phyloP scores from a whole-genome alignment of 352 stramenopile genomes.

The Phytophthora citrophthora region DNA sequence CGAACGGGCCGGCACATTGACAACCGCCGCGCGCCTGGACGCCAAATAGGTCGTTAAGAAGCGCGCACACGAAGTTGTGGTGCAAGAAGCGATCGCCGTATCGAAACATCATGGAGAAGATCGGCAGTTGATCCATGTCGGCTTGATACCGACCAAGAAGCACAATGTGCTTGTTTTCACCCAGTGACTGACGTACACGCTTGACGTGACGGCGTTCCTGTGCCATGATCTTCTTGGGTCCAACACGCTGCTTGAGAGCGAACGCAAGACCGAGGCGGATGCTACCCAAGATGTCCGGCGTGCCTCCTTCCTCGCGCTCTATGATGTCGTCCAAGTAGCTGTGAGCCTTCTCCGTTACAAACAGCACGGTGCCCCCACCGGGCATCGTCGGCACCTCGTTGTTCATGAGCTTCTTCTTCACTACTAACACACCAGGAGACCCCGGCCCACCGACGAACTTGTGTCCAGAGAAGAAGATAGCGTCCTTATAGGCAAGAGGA shows the following conservation, averaged over 20 bases:
- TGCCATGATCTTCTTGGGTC: slow-evolving; percentile 52
- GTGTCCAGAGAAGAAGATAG: slow-evolving; percentile 96
- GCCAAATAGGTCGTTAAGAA: slow-evolving; percentile 98
- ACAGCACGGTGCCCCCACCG: slow-evolving; percentile 62
- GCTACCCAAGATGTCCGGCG: slow-evolving; percentile 94
- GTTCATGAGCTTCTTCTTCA: slow-evolving; percentile 91
- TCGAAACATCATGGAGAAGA: slow-evolving; percentile 96
- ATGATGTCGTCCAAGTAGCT: slow-evolving; percentile 77
- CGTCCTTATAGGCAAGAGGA: slow-evolving; percentile 84
- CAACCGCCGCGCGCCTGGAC: slow-evolving; percentile 78
- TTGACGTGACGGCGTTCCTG: slow-evolving; percentile 51
- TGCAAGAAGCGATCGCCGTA: slow-evolving; percentile 94
- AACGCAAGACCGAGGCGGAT: slow-evolving; percentile 94
- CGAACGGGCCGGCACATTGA: slow-evolving; percentile 95
- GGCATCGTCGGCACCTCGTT: slow-evolving; percentile 67
- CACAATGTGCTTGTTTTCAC: slow-evolving; percentile 72
- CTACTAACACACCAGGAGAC: slow-evolving; percentile 93
- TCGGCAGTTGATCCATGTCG: slow-evolving; percentile 71
- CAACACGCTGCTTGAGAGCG: slow-evolving; percentile 88
- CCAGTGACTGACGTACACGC: slow-evolving; percentile 50
- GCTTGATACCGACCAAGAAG: slow-evolving; percentile 78
- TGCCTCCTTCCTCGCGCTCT: slow-evolving; percentile 96
- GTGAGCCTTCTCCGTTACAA: slow-evolving; percentile 63
- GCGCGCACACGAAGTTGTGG: slow-evolving; percentile 97
- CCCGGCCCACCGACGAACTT: slow-evolving; percentile 96